Evolutionary conservation across 2,329 filamentous ascomycete genomes (phyloP).

Genomic region (Epicoccum nigrum): DNA sequence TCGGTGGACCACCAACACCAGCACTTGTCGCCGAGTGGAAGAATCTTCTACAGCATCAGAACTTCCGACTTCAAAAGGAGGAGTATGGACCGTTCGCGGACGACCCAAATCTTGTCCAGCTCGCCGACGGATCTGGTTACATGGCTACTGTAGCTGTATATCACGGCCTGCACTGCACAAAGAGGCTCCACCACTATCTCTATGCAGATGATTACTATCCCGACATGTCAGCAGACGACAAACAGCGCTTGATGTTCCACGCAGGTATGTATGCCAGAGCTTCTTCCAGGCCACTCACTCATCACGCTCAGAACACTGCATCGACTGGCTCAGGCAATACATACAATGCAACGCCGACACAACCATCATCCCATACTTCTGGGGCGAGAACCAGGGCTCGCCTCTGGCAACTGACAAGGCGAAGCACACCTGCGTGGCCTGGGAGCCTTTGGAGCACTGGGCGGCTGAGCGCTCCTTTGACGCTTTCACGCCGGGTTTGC

Average conservation of each 20-base stretch:
- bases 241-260: not conserved
- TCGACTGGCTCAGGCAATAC: constrained; percentile 1
- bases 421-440: not conserved
- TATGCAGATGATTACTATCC: not conserved
- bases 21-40: not conserved
- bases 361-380: constrained; percentile 2
- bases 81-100: constrained; percentile 1
- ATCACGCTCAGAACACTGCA: not conserved
- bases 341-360: constrained; percentile 2
- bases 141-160: constrained; percentile 1
- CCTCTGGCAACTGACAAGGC: not conserved
- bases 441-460: constrained; percentile 2
- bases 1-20: not conserved
- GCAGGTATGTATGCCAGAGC: not conserved
- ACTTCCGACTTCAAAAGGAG: constrained; percentile 1
- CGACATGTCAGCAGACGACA: not conserved
- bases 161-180: constrained; percentile 1
- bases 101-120: not conserved
- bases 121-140: not conserved
- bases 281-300: not conserved
- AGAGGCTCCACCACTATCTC: constrained; percentile 2
- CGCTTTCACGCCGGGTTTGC: not conserved
- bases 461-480: constrained; percentile 1
- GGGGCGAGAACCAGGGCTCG: not conserved
- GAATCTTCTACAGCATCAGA: constrained; percentile 1